Percentiles rank a stretch among this genome's conserved stretches.
These are phyloP conservation scores for Thelonectria discophora DNA, from an alignment of 2,329 filamentous ascomycete genomes.

Conservation along the genomic window DNA sequence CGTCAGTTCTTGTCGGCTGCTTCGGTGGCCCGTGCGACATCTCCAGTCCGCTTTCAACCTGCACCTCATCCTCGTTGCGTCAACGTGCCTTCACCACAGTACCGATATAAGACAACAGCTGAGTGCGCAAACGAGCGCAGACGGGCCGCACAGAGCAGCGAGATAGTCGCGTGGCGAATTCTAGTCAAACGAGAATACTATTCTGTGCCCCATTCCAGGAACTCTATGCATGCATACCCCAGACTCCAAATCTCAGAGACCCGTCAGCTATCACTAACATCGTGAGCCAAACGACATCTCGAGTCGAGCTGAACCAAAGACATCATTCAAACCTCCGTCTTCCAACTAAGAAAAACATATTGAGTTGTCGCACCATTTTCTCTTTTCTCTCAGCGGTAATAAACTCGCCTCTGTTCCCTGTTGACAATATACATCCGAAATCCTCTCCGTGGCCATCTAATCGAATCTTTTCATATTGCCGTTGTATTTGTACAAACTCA, in stretches of 20 bases:
- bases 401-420: slow-evolving; percentile 20
- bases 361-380: slow-evolving; percentile 12
- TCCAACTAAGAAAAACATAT: slow-evolving; percentile 24
- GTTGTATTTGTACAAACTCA: slow-evolving; percentile 30
- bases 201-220: slow-evolving; percentile 24
- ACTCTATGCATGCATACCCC: slow-evolving; percentile 39
- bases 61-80: slow-evolving; percentile 16
- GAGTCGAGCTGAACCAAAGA: slow-evolving; percentile 31
- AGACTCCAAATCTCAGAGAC: slow-evolving; percentile 34
- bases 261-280: slow-evolving; percentile 27
- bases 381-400: slow-evolving; percentile 12
- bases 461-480: slow-evolving; percentile 20
- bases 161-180: background rate
- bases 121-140: background rate
- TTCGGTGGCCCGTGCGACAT: slow-evolving; percentile 24
- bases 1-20: slow-evolving; percentile 28
- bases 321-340: slow-evolving; percentile 33
- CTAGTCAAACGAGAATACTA: slow-evolving; percentile 29
- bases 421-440: slow-evolving; percentile 29
- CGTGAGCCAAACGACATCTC: slow-evolving; percentile 29
- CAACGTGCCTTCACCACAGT: background rate
- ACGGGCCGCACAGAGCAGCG: no score
- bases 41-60: slow-evolving; percentile 4
- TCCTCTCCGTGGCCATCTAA: slow-evolving; percentile 24
- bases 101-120: no score